Percentiles rank a stretch among this genome's conserved stretches.
Evolutionary conservation across 352 stramenopile genomes (phyloP).

Genomic region (Pythium dissimile): DNA sequence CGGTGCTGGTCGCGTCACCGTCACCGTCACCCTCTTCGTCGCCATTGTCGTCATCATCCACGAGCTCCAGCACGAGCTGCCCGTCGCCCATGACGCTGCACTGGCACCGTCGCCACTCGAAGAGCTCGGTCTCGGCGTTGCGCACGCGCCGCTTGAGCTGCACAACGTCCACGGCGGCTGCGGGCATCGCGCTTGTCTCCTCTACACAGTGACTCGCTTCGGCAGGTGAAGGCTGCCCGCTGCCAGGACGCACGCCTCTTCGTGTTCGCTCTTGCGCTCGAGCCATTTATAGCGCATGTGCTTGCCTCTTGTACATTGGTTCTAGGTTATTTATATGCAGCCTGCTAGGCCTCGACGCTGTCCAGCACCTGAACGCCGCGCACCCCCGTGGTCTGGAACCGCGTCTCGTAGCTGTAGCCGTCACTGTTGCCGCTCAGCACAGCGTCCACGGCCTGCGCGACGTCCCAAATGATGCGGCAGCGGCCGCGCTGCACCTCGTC

Average conservation of each 20-base stretch:
- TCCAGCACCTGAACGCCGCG: slow-evolving; percentile 31
- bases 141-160: slow-evolving; percentile 60
- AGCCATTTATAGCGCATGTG: neutral
- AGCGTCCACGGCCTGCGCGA: slow-evolving; percentile 64
- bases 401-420: slow-evolving; percentile 35
- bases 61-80: slow-evolving; percentile 34
- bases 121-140: slow-evolving; percentile 54
- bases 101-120: slow-evolving; percentile 58
- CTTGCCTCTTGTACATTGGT: too few relatives aligned
- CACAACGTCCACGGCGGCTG: slow-evolving; percentile 16
- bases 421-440: slow-evolving; percentile 36
- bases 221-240: too few relatives aligned
- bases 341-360: neutral
- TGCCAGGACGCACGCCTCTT: neutral
- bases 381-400: slow-evolving; percentile 26
- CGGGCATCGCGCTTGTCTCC: neutral
- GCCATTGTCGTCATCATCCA: slow-evolving; percentile 23
- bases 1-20: neutral
- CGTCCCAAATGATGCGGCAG: slow-evolving; percentile 68
- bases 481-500: slow-evolving; percentile 40
- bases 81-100: slow-evolving; percentile 39
- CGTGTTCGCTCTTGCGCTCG: neutral
- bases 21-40: slow-evolving; percentile 19
- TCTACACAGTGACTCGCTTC: too few relatives aligned
- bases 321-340: too few relatives aligned